Base-by-base conservation (phyloP, 495 filamentous ascomycete species). In the Cercophora sp. region DNA sequence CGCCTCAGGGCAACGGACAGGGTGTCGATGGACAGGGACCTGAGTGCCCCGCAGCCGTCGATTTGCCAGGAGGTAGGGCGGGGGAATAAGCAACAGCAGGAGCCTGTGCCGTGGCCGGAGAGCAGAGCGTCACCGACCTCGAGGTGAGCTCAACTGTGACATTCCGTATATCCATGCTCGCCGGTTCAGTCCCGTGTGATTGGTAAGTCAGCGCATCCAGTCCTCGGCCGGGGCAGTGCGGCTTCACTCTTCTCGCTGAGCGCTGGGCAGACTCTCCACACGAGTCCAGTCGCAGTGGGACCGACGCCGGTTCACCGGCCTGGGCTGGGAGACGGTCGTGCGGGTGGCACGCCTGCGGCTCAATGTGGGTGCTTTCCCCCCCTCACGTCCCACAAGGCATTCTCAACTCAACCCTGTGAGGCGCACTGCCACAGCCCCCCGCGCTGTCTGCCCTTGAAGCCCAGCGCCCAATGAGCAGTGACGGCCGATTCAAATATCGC, bases 381-480 rank as follows among this genome's bases (percentile, higher is more conserved):
- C 15, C 23, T 29, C 25, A 18, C 23, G 32, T 47, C 44, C 29
- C 51, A 54, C 32, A 32, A 54, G 51, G 51, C 51, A 37, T 48
- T 54, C 42, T 54, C 22, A 34, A 41, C 35, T 27, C 26, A 34
- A 41, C 35, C 44, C 26, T 34, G 43, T 54, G 41, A 54, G 51
- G 51, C 51, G 44, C 42, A 54, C 43, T 54, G 31, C 43, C 51
- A 54, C 51, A 54, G 51, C 51, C 51, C 42, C 50, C 37, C 32
- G 32, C 13, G 29, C 29, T 39, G 25, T 26, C 23, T 40, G 32
- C 8, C 40, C 26, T 43, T 23, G 40, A 29, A 37, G 27, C 27
- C 8, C 22, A 13, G 20, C n/a, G 27, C n/a, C 15, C 43, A 37
- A 48, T 34, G 42, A 32, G 46, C 6, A 24, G 24, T 18, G 16